These are phyloP conservation scores for Madurella mycetomatis DNA, from an alignment of 2,329 filamentous ascomycete genomes.

Conservation along the genomic window DNA sequence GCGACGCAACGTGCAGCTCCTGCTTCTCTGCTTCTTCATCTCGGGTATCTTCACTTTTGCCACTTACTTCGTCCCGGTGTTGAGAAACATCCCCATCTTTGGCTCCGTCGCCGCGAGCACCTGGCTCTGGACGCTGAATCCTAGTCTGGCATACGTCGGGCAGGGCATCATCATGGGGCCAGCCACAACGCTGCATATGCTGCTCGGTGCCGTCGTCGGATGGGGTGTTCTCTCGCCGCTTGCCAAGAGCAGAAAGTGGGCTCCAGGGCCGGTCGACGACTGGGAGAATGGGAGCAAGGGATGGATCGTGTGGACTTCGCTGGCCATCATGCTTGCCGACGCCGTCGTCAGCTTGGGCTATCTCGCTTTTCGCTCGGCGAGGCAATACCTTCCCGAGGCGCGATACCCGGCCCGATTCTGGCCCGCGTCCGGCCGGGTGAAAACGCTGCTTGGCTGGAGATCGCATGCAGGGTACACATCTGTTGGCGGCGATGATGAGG, in stretches of 20 bases:
- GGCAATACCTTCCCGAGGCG: conserved; percentile 11
- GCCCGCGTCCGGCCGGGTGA: conserved; percentile 2
- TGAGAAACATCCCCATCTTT: conserved; percentile 84
- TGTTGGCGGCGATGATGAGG: conserved; percentile 7
- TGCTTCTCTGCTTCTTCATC: conserved; percentile 53
- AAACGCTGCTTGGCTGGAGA: conserved; percentile 3
- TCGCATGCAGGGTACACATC: conserved; percentile 15
- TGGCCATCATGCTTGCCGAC: conserved; percentile 96
- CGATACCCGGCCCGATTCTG: neutral
- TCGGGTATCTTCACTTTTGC: conserved; percentile 69
- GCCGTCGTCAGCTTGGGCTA: conserved; percentile 83
- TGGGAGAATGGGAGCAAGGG: conserved; percentile 94
- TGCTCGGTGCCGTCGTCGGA: conserved; percentile 80
- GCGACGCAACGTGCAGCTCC: conserved; percentile 47
- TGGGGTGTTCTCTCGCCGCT: conserved; percentile 90
- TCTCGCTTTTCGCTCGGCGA: conserved; percentile 53
- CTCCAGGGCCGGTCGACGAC: conserved; percentile 76
- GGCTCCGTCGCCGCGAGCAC: conserved; percentile 66
- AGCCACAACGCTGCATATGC: conserved; percentile 91
- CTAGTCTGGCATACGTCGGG: conserved; percentile 92
- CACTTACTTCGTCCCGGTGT: conserved; percentile 83
- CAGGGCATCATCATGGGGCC: conserved; percentile 99
- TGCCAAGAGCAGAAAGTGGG: conserved; percentile 83
- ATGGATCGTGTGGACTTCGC: conserved; percentile 96
- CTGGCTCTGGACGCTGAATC: conserved; percentile 96